Percentiles rank a stretch among this genome's conserved stretches.
Conservation (phyloP, 148 eudicot genomes). For the Camellia granthamiana region DNA sequence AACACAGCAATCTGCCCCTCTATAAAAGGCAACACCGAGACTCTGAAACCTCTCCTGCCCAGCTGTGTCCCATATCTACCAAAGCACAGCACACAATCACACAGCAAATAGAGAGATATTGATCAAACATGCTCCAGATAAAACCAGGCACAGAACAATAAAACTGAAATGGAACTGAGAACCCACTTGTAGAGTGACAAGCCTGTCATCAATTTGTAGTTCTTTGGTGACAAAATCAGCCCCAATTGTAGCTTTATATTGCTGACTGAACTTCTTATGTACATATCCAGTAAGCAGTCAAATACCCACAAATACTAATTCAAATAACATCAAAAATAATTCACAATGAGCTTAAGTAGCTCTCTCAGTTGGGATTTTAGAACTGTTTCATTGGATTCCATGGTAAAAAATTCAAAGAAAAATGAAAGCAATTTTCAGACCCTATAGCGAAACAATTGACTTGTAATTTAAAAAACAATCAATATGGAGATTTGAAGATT, state of each 20-base stretch:
- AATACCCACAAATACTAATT: not conserved
- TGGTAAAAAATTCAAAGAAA: not conserved
- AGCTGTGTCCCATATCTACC: conserved; percentile 18
- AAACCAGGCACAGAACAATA: too few relatives aligned
- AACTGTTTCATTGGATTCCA: not conserved
- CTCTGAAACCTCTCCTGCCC: conserved; percentile 19
- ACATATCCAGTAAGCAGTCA: conserved; percentile 13
- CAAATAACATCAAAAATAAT: not conserved
- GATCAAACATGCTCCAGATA: too few relatives aligned
- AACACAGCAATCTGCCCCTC: conserved; percentile 20
- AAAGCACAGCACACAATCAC: not conserved
- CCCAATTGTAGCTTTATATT: conserved; percentile 18
- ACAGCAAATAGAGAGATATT: not conserved
- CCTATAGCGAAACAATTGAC: not conserved
- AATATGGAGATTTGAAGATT: not conserved
- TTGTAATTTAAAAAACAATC: not conserved
- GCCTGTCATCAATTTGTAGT: conserved; percentile 15
- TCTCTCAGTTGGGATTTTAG: not conserved
- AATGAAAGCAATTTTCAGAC: not conserved
- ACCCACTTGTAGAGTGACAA: conserved; percentile 12
- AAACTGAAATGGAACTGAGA: not conserved
- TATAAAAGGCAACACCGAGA: conserved; percentile 15
- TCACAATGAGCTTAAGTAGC: not conserved
- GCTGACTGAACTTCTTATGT: conserved; percentile 17
- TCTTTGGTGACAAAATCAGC: conserved; percentile 18